Conservation (phyloP, 768 basidiomycete genomes). For the Mycena crocata region DNA sequence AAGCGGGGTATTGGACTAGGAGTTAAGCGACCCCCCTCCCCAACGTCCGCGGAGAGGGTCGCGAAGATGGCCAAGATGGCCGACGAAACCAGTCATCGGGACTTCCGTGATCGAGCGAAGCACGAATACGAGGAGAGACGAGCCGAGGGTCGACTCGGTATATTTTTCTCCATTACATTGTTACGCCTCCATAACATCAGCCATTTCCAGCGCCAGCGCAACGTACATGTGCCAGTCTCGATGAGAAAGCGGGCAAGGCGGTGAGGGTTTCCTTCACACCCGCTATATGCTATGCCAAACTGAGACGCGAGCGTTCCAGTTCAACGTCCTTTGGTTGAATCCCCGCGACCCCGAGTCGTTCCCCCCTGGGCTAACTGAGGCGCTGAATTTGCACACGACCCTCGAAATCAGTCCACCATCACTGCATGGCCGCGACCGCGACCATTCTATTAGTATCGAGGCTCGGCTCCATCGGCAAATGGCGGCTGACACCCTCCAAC, state of each 20-base stretch:
- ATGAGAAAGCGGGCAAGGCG: conserved; percentile 77
- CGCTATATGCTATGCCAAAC: neutral
- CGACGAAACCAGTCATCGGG: conserved; percentile 64
- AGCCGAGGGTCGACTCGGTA: conserved; percentile 74
- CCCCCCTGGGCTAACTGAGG: conserved; percentile 73
- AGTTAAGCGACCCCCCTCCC: conserved; percentile 74
- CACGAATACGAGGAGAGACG: conserved; percentile 82
- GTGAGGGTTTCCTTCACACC: conserved; percentile 51
- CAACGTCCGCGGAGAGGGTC: conserved; percentile 69
- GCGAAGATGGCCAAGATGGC: conserved; percentile 79
- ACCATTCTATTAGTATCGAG: conserved; percentile 40
- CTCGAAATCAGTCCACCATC: conserved; percentile 34
- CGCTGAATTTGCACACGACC: conserved; percentile 57
- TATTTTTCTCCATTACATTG: conserved; percentile 30
- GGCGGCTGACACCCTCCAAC: conserved; percentile 76
- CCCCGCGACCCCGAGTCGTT: conserved; percentile 73
- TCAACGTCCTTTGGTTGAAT: conserved; percentile 86
- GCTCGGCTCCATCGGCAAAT: conserved; percentile 79
- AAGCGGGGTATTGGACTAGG: conserved; percentile 81
- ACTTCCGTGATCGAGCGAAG: conserved; percentile 77
- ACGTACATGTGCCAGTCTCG: conserved; percentile 78
- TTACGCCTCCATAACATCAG: conserved; percentile 1
- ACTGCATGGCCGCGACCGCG: conserved; percentile 42
- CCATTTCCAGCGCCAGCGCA: conserved; percentile 64
- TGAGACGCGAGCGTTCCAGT: conserved; percentile 54